Percentiles rank a stretch among this genome's conserved stretches.
Evolutionary conservation across 345 rosid species (phyloP).

Genomic region (Gossypium australe): DNA sequence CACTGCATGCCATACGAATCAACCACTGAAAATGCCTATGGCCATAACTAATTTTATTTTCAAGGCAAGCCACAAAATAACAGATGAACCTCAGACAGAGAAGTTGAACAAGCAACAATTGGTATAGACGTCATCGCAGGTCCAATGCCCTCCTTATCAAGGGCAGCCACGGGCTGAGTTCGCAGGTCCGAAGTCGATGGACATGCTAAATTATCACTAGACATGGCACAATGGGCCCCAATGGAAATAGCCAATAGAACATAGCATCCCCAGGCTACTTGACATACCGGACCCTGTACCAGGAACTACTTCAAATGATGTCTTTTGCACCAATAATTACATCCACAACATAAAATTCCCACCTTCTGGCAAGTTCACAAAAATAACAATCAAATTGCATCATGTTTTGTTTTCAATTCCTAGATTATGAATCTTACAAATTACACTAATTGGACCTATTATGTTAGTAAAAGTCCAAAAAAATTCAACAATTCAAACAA

Average conservation of each 20-base stretch:
- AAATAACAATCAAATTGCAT: not conserved
- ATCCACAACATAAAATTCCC: not conserved
- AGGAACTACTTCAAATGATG: not conserved
- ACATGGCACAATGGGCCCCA: not conserved
- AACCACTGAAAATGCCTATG: not conserved
- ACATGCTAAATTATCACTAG: not conserved
- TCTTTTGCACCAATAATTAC: not conserved
- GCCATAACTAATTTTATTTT: not conserved
- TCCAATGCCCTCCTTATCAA: slow-evolving; percentile 13
- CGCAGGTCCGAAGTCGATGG: slow-evolving; percentile 12
- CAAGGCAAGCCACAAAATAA: not conserved
- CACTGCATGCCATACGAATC: not conserved
- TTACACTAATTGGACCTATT: not conserved
- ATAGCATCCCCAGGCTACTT: slow-evolving; percentile 15
- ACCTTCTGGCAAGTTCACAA: not conserved
- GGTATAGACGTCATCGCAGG: not conserved
- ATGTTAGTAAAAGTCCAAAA: not conserved
- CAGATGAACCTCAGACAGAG: not conserved
- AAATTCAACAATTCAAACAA: not conserved
- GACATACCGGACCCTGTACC: slow-evolving; percentile 25
- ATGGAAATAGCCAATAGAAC: not conserved
- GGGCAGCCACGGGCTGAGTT: slow-evolving; percentile 1
- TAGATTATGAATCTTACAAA: not conserved
- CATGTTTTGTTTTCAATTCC: not conserved
- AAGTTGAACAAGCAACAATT: slow-evolving; percentile 12